Conservation (phyloP, 805 yeast genomes). For the Yamadazyma philogaea region DNA sequence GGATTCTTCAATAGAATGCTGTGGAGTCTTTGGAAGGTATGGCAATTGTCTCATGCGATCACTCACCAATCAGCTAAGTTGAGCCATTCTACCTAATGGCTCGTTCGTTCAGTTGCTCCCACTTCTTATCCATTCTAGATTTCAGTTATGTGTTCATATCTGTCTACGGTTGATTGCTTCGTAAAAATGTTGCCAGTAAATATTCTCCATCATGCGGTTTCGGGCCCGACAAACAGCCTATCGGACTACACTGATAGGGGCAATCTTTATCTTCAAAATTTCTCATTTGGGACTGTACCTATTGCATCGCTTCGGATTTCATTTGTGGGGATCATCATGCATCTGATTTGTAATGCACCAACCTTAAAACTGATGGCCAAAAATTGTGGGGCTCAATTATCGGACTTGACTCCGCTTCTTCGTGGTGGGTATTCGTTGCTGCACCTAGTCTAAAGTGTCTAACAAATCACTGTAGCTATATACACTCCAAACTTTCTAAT, state of each 20-base stretch:
- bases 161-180: too few species aligned
- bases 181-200: too few species aligned
- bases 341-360: neutral
- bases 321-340: constrained; percentile 2
- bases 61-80: neutral
- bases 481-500: neutral
- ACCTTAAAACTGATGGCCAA: neutral
- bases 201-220: neutral
- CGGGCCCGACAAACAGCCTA: neutral
- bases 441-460: neutral
- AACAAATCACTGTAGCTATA: neutral
- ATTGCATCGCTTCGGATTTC: constrained; percentile 4
- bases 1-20: neutral
- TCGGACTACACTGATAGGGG: neutral
- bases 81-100: too few species aligned
- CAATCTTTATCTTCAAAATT: constrained; percentile 6
- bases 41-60: neutral
- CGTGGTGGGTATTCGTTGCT: neutral
- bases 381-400: neutral
- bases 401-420: constrained; percentile 2
- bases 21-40: neutral
- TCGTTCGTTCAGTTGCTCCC: too few species aligned
- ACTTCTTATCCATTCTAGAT: too few species aligned
- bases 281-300: neutral
- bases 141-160: too few species aligned